Base-by-base conservation (phyloP, 495 filamentous ascomycete species). In the Lineolata rhizophorae region DNA sequence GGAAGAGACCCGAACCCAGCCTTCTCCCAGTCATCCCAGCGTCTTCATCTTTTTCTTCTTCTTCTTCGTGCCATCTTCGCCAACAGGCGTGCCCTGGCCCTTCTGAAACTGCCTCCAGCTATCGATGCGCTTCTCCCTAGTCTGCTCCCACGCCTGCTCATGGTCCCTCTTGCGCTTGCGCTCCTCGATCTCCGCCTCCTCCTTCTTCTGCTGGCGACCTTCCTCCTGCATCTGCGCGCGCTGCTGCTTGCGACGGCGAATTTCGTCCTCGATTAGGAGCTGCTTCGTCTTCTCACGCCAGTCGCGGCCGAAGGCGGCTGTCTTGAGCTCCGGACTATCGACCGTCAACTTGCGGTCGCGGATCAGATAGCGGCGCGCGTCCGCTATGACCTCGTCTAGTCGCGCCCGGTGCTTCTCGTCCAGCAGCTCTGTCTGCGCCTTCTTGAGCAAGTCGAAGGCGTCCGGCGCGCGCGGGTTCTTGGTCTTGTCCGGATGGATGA, bases 401-500 rank as follows among this genome's bases (percentile, higher is more conserved):
- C 62, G 67, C 33, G 61, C 61, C 34, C 87, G 82, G 40, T 76
- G 63, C 56, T 93, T 91, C 56, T 93, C 85, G 52, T 99, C 90
- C 59, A 91, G 72, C 5, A 99, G 68, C 38, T 76, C 67, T 1
- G 69, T 76, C 44, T 94, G 79, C 6, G 87, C 87, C 51, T 94
- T 92, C 50, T 92, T 92, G 3, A 99, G 69, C 2, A 82, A 72
- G 56, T 99, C 87, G 50, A 99, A 99, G 40, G 87, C 90, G 44
- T 94, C 84, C 1, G 87, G 85, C 5, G 87, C 87, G 18, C 60
- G 63, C 1, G 80, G 78, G 51, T 99, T 95, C 41, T 69, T 70
- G 31, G 90, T 94, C 55, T 95, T 95, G 57, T 99, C 87, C 8
- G 87, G 87, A 58, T 99, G 87, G 59, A 99, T 95, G 4, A 99